These are phyloP conservation scores for Chlamydomonas schloesseri DNA, from an alignment of 139 green algal genomes.

Conservation along the genomic window DNA sequence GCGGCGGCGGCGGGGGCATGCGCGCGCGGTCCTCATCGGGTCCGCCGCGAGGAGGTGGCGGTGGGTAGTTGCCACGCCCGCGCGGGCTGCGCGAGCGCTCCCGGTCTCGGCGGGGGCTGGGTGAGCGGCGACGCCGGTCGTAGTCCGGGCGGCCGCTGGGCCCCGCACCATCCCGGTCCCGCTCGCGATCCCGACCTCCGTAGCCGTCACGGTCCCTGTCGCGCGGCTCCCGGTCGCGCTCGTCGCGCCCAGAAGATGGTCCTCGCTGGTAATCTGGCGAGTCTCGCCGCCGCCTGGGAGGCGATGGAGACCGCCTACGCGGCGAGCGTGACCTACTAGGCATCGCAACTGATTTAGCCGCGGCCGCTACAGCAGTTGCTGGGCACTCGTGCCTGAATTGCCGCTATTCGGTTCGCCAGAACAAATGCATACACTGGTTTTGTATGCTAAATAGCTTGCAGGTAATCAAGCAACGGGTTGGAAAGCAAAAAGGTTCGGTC, in stretches of 20 bases:
- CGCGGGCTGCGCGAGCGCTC: not conserved
- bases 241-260: not conserved
- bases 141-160: not conserved
- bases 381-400: too few relatives aligned
- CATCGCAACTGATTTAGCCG: too few relatives aligned
- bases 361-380: too few relatives aligned
- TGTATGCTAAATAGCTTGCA: too few relatives aligned
- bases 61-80: not conserved
- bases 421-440: too few relatives aligned
- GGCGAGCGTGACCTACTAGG: not conserved
- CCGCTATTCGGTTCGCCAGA: too few relatives aligned
- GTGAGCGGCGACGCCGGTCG: not conserved
- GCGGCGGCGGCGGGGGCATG: not conserved
- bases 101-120: not conserved
- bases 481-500: too few relatives aligned
- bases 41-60: not conserved
- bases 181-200: not conserved
- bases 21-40: not conserved
- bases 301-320: conserved; percentile 4
- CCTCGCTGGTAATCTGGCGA: conserved; percentile 3
- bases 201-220: not conserved
- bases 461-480: too few relatives aligned
- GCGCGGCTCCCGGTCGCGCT: not conserved
- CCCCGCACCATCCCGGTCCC: not conserved
- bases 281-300: not conserved